Evolutionary conservation across 805 yeast species (phyloP).

Genomic region (Lipomyces spencermartinsiae): DNA sequence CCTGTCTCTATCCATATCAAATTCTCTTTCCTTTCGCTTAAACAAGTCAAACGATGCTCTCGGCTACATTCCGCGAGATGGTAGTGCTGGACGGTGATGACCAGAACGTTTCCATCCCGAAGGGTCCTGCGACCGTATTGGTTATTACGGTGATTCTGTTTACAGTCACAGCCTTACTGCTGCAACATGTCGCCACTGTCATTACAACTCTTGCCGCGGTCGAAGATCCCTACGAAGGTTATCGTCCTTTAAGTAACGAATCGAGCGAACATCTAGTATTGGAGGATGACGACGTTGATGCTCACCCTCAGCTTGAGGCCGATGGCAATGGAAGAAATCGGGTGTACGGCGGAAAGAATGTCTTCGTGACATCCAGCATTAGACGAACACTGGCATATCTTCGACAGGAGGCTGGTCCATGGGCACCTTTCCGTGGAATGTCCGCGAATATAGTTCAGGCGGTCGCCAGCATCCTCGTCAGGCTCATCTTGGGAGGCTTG

Average conservation of each 20-base stretch:
- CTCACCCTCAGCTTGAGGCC: slow-evolving; percentile 8
- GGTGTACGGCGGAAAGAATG: slow-evolving; percentile 3
- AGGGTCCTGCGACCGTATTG: background rate
- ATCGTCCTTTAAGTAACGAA: slow-evolving; percentile 8
- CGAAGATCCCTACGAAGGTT: slow-evolving; percentile 19
- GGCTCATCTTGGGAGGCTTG: background rate
- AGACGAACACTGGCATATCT: slow-evolving; percentile 14
- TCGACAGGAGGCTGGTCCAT: slow-evolving; percentile 16
- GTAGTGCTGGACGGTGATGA: background rate
- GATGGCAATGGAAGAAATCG: slow-evolving; percentile 4
- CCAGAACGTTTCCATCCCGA: background rate
- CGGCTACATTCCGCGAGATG: background rate
- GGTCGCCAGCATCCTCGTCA: background rate
- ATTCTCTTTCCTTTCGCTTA: background rate
- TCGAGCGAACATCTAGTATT: slow-evolving; percentile 11
- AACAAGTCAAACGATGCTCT: background rate
- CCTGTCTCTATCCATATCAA: background rate
- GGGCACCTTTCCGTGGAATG: slow-evolving; percentile 17
- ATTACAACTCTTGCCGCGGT: slow-evolving; percentile 16
- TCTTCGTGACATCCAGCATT: slow-evolving; percentile 15
- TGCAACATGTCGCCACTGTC: slow-evolving; percentile 11
- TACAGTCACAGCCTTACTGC: background rate
- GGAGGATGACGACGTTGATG: slow-evolving; percentile 11
- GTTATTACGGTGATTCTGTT: background rate
- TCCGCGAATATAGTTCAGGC: slow-evolving; percentile 9